Evolutionary conservation across 306 rosid species (phyloP).

Genomic region (Malus fusca): DNA sequence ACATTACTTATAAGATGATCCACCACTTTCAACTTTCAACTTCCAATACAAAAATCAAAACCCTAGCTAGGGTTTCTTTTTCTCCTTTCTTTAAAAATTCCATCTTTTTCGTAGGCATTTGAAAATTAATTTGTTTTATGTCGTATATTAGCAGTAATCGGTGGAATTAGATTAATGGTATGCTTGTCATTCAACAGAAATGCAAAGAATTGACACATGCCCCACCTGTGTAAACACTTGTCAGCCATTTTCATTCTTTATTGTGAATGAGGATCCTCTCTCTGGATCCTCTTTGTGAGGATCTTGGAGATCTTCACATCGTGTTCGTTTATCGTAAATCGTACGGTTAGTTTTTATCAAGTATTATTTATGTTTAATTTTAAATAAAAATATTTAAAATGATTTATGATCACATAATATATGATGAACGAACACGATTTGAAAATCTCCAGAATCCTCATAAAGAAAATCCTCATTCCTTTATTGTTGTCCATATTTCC

Average conservation of each 20-base stretch:
- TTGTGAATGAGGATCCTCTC: no score
- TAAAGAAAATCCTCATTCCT: neutral
- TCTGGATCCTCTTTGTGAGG: no score
- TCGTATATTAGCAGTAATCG: neutral
- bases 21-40: neutral
- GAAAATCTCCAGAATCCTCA: no score
- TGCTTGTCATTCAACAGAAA: neutral
- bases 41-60: neutral
- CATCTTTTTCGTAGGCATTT: neutral
- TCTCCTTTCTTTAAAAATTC: neutral
- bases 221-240: neutral
- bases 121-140: neutral
- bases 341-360: no score
- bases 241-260: neutral
- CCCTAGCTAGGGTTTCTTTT: neutral
- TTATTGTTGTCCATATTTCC: neutral
- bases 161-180: neutral
- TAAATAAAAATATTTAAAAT: no score
- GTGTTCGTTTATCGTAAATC: no score
- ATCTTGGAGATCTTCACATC: no score
- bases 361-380: no score
- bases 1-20: neutral
- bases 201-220: neutral
- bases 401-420: no score
- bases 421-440: no score